phyloP scores from a whole-genome alignment of 768 basidiomycete species.

The Pulveroboletus frians region DNA sequence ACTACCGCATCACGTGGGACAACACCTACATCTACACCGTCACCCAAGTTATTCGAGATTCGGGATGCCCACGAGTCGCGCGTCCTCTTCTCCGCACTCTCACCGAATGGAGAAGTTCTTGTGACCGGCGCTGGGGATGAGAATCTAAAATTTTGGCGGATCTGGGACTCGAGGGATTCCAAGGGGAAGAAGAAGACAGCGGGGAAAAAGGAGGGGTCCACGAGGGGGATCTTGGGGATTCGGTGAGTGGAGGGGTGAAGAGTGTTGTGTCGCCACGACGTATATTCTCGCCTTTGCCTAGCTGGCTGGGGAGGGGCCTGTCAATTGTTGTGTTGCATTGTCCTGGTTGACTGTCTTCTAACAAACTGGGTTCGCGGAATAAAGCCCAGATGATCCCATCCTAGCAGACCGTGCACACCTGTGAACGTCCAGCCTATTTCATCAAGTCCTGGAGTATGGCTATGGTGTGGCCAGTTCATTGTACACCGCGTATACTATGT shows the following conservation, averaged over 20 bases:
- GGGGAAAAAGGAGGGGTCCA: constrained; percentile 29
- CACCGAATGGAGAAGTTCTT: constrained; percentile 87
- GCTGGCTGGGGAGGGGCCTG: not conserved
- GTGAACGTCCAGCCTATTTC: too few relatives aligned
- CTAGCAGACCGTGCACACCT: too few relatives aligned
- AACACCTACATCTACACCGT: constrained; percentile 11
- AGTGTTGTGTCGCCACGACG: not conserved
- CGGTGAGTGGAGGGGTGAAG: constrained; percentile 20
- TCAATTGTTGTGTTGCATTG: not conserved
- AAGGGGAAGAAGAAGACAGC: constrained; percentile 20
- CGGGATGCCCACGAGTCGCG: constrained; percentile 91
- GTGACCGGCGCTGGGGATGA: constrained; percentile 93
- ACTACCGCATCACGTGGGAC: constrained; percentile 11
- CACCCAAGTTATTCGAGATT: constrained; percentile 44
- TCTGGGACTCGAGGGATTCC: too few relatives aligned
- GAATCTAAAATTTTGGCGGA: constrained; percentile 38
- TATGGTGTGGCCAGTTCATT: too few relatives aligned
- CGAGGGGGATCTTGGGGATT: constrained; percentile 33
- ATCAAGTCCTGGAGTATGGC: too few relatives aligned
- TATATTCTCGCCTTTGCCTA: not conserved
- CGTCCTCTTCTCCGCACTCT: constrained; percentile 49
- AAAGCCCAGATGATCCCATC: too few relatives aligned
- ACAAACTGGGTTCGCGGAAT: too few relatives aligned
- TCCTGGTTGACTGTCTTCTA: too few relatives aligned
- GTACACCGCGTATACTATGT: too few relatives aligned